Percentiles rank a stretch among this genome's conserved stretches.
phyloP scores from a whole-genome alignment of 106 monocot species.

The Apostasia ramifera region DNA sequence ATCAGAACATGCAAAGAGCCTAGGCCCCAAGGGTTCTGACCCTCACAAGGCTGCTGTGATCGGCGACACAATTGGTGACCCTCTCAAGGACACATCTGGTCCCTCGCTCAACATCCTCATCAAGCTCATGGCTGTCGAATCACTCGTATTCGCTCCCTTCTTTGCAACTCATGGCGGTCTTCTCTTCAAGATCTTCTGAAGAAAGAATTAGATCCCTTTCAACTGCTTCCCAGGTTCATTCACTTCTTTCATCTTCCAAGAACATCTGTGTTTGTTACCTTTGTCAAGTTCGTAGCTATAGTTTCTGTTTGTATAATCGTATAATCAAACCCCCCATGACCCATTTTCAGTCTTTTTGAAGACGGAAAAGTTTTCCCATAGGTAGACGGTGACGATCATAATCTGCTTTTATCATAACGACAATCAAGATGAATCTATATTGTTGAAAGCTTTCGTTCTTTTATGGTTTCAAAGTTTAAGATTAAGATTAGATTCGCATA shows the following conservation, averaged over 20 bases:
- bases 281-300: neutral
- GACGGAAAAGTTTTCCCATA: too few species aligned
- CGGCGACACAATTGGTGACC: slow-evolving; percentile 93
- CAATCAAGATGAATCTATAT: too few species aligned
- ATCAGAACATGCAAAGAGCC: slow-evolving; percentile 65
- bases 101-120: slow-evolving; percentile 96
- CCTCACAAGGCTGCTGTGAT: slow-evolving; percentile 91
- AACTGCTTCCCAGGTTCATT: neutral
- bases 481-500: too few species aligned
- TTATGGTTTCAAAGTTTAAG: too few species aligned
- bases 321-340: too few species aligned
- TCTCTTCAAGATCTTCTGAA: slow-evolving; percentile 68
- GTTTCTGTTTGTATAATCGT: too few species aligned
- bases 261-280: neutral
- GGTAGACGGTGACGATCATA: too few species aligned
- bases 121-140: slow-evolving; percentile 97
- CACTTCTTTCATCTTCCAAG: neutral
- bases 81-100: slow-evolving; percentile 94
- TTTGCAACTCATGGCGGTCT: slow-evolving; percentile 81
- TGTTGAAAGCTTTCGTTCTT: too few species aligned
- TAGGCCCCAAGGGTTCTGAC: slow-evolving; percentile 90
- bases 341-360: too few species aligned
- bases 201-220: neutral
- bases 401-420: too few species aligned
- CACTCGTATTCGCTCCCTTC: slow-evolving; percentile 89